phyloP scores from a whole-genome alignment of 2,329 filamentous ascomycete species.

The Eutypa lata region DNA sequence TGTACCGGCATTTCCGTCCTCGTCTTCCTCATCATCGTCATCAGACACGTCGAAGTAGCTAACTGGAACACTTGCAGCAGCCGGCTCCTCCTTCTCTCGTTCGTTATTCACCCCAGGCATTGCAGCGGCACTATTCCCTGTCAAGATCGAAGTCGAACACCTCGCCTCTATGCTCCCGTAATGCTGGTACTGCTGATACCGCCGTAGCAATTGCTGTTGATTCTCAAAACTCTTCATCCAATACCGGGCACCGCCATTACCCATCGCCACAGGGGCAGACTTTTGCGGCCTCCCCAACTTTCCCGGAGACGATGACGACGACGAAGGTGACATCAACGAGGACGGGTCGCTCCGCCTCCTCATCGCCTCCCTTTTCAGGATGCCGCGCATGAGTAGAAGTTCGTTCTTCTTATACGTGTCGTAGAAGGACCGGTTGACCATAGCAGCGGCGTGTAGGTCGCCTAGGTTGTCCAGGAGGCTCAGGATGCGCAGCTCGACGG shows the following conservation, averaged over 20 bases:
- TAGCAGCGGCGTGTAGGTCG: constrained; percentile 41
- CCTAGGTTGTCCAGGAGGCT: constrained; percentile 35
- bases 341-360: constrained; percentile 4
- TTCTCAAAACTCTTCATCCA: background rate
- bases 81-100: no score
- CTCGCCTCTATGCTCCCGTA: background rate
- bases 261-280: background rate
- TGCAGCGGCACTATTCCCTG: no score
- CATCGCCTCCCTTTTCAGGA: constrained; percentile 17
- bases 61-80: background rate
- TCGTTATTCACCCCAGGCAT: no score
- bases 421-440: constrained; percentile 41
- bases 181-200: background rate
- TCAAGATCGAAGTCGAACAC: no score
- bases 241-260: background rate
- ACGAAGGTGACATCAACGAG: background rate
- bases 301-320: constrained; percentile 5
- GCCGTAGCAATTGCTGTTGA: background rate
- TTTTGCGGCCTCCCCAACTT: background rate
- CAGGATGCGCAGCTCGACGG: constrained; percentile 38
- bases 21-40: background rate
- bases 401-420: constrained; percentile 44
- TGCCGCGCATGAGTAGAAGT: constrained; percentile 28
- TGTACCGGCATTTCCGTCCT: background rate
- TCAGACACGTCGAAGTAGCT: background rate